Base-by-base conservation (phyloP, 306 rosid genomes). In the Vigna hirtella region DNA sequence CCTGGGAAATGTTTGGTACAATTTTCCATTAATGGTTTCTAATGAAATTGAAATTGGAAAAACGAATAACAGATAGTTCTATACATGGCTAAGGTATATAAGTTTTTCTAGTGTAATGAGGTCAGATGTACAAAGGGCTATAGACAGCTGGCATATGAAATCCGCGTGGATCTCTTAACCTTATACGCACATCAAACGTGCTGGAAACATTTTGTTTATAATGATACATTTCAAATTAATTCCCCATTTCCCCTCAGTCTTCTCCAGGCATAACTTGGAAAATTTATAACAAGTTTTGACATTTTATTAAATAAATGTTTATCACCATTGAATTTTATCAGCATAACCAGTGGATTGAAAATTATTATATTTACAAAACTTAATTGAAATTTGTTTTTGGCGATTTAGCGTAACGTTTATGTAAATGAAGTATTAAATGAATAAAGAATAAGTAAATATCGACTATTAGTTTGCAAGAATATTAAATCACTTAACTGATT, bases 11-110 rank as follows among this genome's bases (percentile, higher is more conserved):
- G 22, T 70, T 70, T 56, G 56, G 51, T 51, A 73, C 78, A 62
- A 45, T 59, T 40, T 70, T 34, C 70, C 66, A 20, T 67, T 24
- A 67, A 51, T 38, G 83, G 76, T 26, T 55, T 82, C 32, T 51
- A 63, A 13, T 82, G 64, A 50, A 73, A 66, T 66, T 71, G 73
- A 38, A 67, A 66, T 76, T 61, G 82, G 18, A 36, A 74, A 42
- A 77, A 74, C 64, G 56, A 52, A 71, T 53, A 42, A 49, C 14
- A 68, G 8, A 79, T 52, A 61, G 34, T 7, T 52, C 68, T 40
- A 72, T 61, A n/a, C 45, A 73, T 73, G 58, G 78, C 17, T 50
- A 14, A n/a, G 62, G 63, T 65, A 51, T 65, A 51, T 57, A 8
- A 36, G 50, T 69, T 69, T 6, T 28, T 7, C 9, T 56, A 73